Conservation (phyloP, 192 early-diverging fungal species). For the Rhizophagus sp. region DNA sequence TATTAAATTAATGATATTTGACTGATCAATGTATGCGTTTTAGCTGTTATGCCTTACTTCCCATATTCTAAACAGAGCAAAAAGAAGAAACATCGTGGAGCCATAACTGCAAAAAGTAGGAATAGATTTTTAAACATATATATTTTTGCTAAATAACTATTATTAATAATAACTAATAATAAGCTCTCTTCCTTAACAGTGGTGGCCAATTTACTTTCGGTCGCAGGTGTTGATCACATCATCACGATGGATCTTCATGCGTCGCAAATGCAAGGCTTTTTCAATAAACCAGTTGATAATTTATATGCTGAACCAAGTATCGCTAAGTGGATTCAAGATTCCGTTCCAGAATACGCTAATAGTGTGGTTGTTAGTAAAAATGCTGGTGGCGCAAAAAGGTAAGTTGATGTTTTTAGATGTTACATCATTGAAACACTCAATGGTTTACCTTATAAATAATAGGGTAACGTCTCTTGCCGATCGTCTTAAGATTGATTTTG, state of each 20-base stretch:
- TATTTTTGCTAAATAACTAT: not conserved
- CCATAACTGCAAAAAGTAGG: conserved; percentile 90
- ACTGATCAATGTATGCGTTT: not conserved
- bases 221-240: conserved; percentile 95
- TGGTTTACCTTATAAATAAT: not conserved
- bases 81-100: conserved; percentile 96
- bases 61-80: conserved; percentile 98
- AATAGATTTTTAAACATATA: not conserved
- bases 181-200: conserved; percentile 46
- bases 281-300: conserved; percentile 93
- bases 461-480: conserved; percentile 96
- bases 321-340: conserved; percentile 80
- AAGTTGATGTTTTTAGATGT: conserved; percentile 22
- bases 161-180: conserved; percentile 22
- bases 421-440: not conserved
- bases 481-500: conserved; percentile 90
- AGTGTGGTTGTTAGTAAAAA: conserved; percentile 93
- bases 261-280: conserved; percentile 95
- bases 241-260: conserved; percentile 99
- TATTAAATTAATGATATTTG: not conserved
- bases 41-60: conserved; percentile 80
- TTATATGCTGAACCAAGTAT: conserved; percentile 89
- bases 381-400: conserved; percentile 94
- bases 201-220: conserved; percentile 91
- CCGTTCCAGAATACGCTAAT: conserved; percentile 66